Base-by-base conservation (phyloP, 202 grass and related monocot genomes). In the Schoenoplectus tabernaemontani region DNA sequence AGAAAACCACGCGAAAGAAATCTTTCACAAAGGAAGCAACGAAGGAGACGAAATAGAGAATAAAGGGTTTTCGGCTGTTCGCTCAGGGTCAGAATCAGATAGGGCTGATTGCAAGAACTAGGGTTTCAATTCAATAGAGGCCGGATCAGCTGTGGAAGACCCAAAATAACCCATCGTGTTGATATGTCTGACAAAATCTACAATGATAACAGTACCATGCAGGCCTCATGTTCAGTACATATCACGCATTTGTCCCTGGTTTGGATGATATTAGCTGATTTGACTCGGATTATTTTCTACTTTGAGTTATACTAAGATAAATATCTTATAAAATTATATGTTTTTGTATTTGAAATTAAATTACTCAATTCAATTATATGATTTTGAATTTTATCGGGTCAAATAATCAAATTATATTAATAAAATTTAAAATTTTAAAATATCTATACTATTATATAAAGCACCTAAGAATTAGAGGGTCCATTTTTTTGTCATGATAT, bases 101-200 rank as follows among this genome's bases (percentile, higher is more conserved):
- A 13, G 44, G 37, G 22, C 6, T 72, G 20, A 48, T 53, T 54
- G 70, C 47, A 75, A 75, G 70, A 75, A 75, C 70, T 75, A 75
- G 70, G 70, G 70, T 75, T 75, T 75, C 70, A 54, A 54, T 8
- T 4, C 12, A 22, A n/a, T 7, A 38, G 15, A 67, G 17, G 17
- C 19, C 16, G 34, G 64, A 67, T 67, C 37, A 13, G 36, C 41
- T 67, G n/a, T 67, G 37, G 7, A 42, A 0, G n/a, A 42, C 3
- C 9, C 11, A 67, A 22, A 4, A 2, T n/a, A 22, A 41, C n/a
- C 36, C 9, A 42, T 67, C 9, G 64, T 67, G 64, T 42, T 42
- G 64, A 17, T 7, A 64, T 7, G 7, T 19, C 6, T 10, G n/a
- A 67, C 36, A 67, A 39, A 38, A 20, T 41, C 17, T 9, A 67